Evolutionary conservation across 1,284 basidiomycete species (phyloP), one percentile per base, ranked within the genome.

Genomic region (Ceratobasidium sp.): DNA sequence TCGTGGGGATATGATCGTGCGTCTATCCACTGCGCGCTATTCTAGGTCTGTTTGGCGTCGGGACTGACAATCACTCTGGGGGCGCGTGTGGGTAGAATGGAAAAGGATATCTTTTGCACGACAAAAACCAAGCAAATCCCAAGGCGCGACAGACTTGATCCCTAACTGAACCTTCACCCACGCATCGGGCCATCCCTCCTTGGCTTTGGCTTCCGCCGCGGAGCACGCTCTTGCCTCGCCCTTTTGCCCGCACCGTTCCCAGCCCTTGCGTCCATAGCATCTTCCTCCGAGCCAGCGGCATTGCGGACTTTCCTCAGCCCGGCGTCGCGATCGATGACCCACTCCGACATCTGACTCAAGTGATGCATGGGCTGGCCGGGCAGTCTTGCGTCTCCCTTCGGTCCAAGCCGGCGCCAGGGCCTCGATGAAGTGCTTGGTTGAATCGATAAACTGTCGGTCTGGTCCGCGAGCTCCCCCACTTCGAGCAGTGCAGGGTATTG

Each of bases 391-490:
- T 59, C 54, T 12, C 54, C 68, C 20, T 57, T 57, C 7, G 54
- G 68, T 20, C 68, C 68, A 2, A 57, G 68, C 2, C 68, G 35
- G 4, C 54, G 52, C 68, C 68, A 71, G 27, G 14, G 38, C 55
- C 7, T 12, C 16, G 23, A n/a, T 2, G 52, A 33, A 3, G 68
- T 5, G 52, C 23, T 27, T 6, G 52, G 54, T 2, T 59, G 54
- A 5, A 71, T 50, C 12, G 54, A 59, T 12, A 71, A 35, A 33
- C 44, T 38, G 54, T 59, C 33, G 16, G 68, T 59, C 14, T 44
- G 35, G n/a, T 30, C 20, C 20, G 50, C 23, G 14, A 71, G 54
- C 14, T 33, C 20, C 7, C 41, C 68, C 6, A 44, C n/a, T 3
- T 10, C 33, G 20, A 54, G 1, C 23, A 71, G n/a, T 27, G 33